A percentile compares a stretch with the other conserved stretches of the same genome.
phyloP scores from a whole-genome alignment of 2,329 filamentous ascomycete genomes.

The Biscogniauxia marginata region DNA sequence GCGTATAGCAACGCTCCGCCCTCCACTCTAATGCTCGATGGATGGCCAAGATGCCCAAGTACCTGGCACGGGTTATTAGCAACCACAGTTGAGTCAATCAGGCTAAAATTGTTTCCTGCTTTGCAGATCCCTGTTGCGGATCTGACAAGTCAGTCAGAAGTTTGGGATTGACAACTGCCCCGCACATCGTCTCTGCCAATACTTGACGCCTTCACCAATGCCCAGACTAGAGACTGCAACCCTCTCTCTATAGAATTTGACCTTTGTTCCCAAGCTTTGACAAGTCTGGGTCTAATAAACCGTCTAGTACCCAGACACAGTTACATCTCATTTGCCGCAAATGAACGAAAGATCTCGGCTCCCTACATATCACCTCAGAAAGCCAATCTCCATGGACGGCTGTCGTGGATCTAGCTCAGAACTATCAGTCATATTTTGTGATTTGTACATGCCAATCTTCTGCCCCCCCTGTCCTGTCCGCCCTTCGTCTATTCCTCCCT shows the following conservation, averaged over 20 bases:
- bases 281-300: conserved; percentile 21
- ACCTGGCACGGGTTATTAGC: conserved; percentile 23
- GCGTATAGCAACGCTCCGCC: background rate
- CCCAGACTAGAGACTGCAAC: conserved; percentile 7
- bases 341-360: conserved; percentile 10
- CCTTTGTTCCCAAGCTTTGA: conserved; percentile 13
- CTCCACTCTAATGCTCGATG: background rate
- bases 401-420: background rate
- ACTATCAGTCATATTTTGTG: background rate
- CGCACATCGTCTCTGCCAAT: conserved; percentile 12
- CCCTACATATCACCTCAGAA: conserved; percentile 3
- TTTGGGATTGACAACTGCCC: conserved; percentile 24
- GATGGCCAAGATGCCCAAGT: conserved; percentile 22
- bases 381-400: background rate
- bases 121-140: conserved; percentile 21
- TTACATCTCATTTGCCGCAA: conserved; percentile 19
- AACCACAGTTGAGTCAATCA: conserved; percentile 22
- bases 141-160: conserved; percentile 24
- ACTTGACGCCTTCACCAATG: background rate
- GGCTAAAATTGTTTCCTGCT: conserved; percentile 25
- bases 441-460: background rate
- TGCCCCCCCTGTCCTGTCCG: background rate
- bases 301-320: conserved; percentile 9
- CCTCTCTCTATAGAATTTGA: conserved; percentile 10
- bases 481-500: background rate